phyloP scores from a whole-genome alignment of 257 asterid genomes.

The Euphrasia confusa region DNA sequence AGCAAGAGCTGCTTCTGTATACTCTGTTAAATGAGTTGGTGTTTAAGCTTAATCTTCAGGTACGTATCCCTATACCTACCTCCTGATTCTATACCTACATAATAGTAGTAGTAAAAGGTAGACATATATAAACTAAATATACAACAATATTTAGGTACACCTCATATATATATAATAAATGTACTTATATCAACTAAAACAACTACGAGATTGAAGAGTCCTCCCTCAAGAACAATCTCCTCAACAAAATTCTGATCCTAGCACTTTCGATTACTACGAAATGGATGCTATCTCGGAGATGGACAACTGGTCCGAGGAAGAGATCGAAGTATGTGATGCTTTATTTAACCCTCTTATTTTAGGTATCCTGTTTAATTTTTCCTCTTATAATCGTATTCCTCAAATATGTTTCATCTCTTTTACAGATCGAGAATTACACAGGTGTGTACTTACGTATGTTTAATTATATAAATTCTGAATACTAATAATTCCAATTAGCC shows the following conservation, averaged over 20 bases:
- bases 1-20: conserved; percentile 28
- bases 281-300: conserved; percentile 43
- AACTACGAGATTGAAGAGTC: conserved; percentile 37
- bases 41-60: conserved; percentile 33
- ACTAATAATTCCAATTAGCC: too few species aligned
- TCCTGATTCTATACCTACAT: neutral
- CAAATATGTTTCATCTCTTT: too few species aligned
- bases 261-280: conserved; percentile 62
- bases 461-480: too few species aligned
- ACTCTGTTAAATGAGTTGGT: conserved; percentile 21
- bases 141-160: too few species aligned
- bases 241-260: conserved; percentile 34
- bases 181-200: too few species aligned
- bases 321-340: conserved; percentile 17
- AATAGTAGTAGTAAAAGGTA: neutral
- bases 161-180: too few species aligned
- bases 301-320: conserved; percentile 66
- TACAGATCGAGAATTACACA: too few species aligned
- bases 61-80: conserved; percentile 11
- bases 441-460: too few species aligned
- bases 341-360: neutral
- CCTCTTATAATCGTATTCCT: neutral
- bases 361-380: neutral
- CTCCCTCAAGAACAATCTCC: too few species aligned
- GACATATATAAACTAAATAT: neutral